These are phyloP conservation scores for Musa schizocarpa DNA, from an alignment of 176 grass and related monocot genomes.

Conservation along the genomic window DNA sequence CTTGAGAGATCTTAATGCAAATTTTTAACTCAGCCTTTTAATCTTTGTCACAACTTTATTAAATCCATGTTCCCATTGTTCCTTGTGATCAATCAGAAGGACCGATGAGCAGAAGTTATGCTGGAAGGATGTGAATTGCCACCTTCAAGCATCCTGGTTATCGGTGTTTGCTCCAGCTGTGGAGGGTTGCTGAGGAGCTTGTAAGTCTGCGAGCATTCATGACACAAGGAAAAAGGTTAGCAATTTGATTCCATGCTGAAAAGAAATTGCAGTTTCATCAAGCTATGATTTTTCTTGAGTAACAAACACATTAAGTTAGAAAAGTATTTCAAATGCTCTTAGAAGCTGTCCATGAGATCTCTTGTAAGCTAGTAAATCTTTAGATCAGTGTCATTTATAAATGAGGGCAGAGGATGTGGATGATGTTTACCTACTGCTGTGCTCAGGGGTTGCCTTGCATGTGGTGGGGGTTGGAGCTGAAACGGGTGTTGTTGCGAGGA, in stretches of 20 bases:
- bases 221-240: no score
- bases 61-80: background rate
- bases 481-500: conserved; percentile 24
- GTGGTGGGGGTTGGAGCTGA: conserved; percentile 60
- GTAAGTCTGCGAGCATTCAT: conserved; percentile 35
- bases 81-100: background rate
- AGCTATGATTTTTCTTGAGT: no score
- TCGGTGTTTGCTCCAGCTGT: conserved; percentile 18
- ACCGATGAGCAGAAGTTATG: background rate
- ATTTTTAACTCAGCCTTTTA: no score
- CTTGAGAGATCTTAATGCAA: background rate
- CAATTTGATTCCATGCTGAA: no score
- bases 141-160: conserved; percentile 22
- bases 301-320: no score
- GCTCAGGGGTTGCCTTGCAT: conserved; percentile 25
- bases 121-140: background rate
- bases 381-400: no score
- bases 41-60: no score
- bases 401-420: background rate
- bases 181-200: conserved; percentile 30
- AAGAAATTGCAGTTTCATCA: no score
- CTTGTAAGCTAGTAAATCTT: no score
- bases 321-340: no score
- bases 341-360: no score
- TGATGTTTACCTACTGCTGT: background rate